Evolutionary conservation across 495 filamentous ascomycete species (phyloP), one percentile per base, ranked within the genome.

Genomic region (Talaromyces wortmannii): DNA sequence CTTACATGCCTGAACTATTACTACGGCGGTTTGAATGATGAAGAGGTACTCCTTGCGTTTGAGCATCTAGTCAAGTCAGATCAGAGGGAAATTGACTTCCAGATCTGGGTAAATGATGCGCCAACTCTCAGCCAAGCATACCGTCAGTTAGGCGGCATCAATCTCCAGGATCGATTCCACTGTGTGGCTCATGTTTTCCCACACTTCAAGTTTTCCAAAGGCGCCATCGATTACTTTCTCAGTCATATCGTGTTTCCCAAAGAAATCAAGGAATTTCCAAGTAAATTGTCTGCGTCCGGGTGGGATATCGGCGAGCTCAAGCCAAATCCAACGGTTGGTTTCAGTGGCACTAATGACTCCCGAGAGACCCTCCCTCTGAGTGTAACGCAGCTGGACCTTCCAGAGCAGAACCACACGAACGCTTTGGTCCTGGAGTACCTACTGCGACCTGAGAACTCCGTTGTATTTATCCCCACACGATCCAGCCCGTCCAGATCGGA

Each of bases 341-440:
- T 91, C 56, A 89, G 85, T 63, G 86, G 87, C 3, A 92, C 87
- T 0, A 89, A 86, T 42, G 86, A 92, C 60, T 82, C 77, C 16
- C 72, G 76, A 45, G 59, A 71, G 31, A 63, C 83, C 2, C 70
- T 89, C 0, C 85, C 87, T 1, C 62, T 87, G 0, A 65, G 66
- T 13, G 68, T 90, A 0, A 56, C 59, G 4, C 80, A 88, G 17
- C 61, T 76, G 0, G 83, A 90, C 58, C 75, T 85, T 0, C 67
- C 70, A 0, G 67, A 64, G 30, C 83, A 86, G 45, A 60, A 65
- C 6, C 79, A 85, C 52, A 89, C 85, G 4, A 90, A 88, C 62
- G 83, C 86, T 0, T 57, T 79, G 8, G 85, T 90, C 0, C 61
- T 90, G 3, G 72, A 71, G 2, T 69, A 79, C 55, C 64, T 91